A percentile compares a stretch with the other conserved stretches of the same genome.
phyloP scores from a whole-genome alignment of 163 green algal species.

The Scenedesmus sp. region DNA sequence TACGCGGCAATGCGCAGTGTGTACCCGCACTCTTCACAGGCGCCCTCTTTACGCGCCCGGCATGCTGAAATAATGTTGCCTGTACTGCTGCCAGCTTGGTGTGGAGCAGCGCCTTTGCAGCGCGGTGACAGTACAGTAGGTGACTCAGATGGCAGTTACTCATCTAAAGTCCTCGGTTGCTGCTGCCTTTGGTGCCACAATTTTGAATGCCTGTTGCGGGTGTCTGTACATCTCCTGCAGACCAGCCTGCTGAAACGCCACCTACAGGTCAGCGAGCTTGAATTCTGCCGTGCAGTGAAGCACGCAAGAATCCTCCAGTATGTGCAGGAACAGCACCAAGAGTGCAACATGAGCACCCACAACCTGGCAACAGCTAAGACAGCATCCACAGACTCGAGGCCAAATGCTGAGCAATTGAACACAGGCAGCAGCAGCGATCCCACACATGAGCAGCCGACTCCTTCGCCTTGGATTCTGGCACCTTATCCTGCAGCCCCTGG shows the following conservation, averaged over 20 bases:
- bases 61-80: not conserved
- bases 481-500: not conserved
- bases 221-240: not conserved
- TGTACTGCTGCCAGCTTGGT: not conserved
- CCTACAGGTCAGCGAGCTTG: not conserved
- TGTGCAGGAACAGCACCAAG: not conserved
- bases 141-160: not conserved
- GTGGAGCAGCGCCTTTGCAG: not conserved
- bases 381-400: not conserved
- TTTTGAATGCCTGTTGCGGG: not conserved
- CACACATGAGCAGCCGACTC: not conserved
- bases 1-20: not conserved
- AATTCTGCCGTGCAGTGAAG: not conserved
- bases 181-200: not conserved
- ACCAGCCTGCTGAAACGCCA: not conserved
- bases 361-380: not conserved
- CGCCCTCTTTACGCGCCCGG: not conserved
- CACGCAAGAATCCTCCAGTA: not conserved
- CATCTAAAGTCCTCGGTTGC: not conserved
- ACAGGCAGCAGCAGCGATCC: not conserved
- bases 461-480: not conserved
- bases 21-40: not conserved
- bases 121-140: not conserved
- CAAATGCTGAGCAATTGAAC: not conserved
- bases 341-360: not conserved